Conservation (phyloP, 2,329 filamentous ascomycete genomes). For the Pseudophaeomoniella oleicola region DNA sequence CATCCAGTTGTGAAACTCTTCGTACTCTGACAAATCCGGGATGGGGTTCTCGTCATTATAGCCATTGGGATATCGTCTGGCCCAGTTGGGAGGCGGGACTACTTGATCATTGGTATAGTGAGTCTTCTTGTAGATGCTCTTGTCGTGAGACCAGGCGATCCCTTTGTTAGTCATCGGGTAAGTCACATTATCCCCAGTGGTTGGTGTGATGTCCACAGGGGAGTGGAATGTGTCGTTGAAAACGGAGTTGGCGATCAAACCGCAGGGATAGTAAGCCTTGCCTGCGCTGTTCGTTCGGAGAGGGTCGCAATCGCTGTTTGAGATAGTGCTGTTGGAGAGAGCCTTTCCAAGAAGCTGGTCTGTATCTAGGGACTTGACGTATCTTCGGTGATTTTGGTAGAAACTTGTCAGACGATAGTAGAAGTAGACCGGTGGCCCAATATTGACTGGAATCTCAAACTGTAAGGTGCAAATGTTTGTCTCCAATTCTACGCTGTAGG, state of each 20-base stretch:
- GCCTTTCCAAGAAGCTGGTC: slow-evolving; percentile 66
- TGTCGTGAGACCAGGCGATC: slow-evolving; percentile 81
- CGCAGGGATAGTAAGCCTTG: slow-evolving; percentile 82
- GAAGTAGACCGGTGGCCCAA: slow-evolving; percentile 71
- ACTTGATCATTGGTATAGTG: slow-evolving; percentile 52
- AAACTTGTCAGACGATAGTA: slow-evolving; percentile 97
- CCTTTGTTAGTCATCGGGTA: slow-evolving; percentile 66
- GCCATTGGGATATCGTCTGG: slow-evolving; percentile 49
- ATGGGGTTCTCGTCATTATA: slow-evolving; percentile 53
- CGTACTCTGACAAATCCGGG: slow-evolving; percentile 59
- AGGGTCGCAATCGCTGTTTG: slow-evolving; percentile 59
- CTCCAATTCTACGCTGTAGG: slow-evolving; percentile 11
- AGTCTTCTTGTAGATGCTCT: slow-evolving; percentile 58
- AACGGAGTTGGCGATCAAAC: slow-evolving; percentile 86
- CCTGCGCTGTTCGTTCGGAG: slow-evolving; percentile 41
- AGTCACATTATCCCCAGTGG: slow-evolving; percentile 26
- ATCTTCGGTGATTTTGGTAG: slow-evolving; percentile 96
- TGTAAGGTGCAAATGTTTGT: slow-evolving; percentile 53
- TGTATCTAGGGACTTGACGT: slow-evolving; percentile 77
- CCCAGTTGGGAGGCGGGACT: slow-evolving; percentile 78
- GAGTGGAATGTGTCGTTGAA: slow-evolving; percentile 84
- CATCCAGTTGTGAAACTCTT: slow-evolving; percentile 98
- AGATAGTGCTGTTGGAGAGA: slow-evolving; percentile 46
- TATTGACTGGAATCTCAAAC: slow-evolving; percentile 65
- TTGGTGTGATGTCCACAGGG: slow-evolving; percentile 46